These are phyloP conservation scores for Pyracantha coccinea DNA, from an alignment of 331 rosid genomes.

Conservation along the genomic window DNA sequence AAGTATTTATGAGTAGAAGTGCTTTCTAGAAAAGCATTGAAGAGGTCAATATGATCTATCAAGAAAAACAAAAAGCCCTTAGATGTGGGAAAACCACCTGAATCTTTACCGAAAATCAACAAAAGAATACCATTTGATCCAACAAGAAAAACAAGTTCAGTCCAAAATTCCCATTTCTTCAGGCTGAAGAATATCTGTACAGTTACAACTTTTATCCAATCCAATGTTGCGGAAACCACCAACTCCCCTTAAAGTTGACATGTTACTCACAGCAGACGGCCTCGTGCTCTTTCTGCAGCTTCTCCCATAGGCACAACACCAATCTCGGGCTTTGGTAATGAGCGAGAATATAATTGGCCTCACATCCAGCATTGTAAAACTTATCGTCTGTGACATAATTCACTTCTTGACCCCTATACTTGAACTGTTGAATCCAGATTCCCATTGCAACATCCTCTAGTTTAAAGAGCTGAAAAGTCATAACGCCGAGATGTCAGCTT, in stretches of 20 bases:
- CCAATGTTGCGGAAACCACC: background rate
- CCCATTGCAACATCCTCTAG: conserved; percentile 98
- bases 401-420: conserved; percentile 52
- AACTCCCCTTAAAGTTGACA: background rate
- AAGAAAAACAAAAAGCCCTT: background rate
- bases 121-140: background rate
- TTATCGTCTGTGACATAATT: conserved; percentile 53
- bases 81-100: background rate
- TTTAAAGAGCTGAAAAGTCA: conserved; percentile 59
- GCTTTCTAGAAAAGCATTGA: too few relatives aligned
- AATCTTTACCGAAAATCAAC: background rate
- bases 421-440: conserved; percentile 80
- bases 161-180: background rate
- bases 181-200: conserved; percentile 2
- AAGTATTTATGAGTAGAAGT: too few relatives aligned
- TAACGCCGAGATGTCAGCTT: background rate
- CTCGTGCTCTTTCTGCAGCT: conserved; percentile 56
- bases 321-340: conserved; percentile 86
- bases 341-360: conserved; percentile 64
- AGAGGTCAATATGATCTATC: too few relatives aligned
- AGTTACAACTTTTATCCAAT: background rate
- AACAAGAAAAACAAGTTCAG: background rate
- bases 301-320: conserved; percentile 84
- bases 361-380: conserved; percentile 80
- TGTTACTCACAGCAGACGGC: conserved; percentile 71